phyloP scores from a whole-genome alignment of 805 yeast genomes.

The Kockiozyma suomiensis region DNA sequence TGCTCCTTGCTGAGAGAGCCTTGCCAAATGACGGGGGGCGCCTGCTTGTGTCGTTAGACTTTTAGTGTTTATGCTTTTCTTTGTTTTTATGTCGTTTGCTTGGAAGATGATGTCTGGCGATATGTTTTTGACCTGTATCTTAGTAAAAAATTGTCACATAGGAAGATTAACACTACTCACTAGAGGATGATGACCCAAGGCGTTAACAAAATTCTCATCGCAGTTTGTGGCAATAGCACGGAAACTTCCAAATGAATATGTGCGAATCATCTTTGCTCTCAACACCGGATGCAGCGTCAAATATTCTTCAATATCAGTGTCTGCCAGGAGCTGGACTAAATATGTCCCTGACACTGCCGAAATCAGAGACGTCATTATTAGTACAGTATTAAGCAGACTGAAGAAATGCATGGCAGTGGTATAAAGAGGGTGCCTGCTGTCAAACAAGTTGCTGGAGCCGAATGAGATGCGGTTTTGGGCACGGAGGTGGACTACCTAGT shows the following conservation, averaged over 20 bases:
- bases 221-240: slow-evolving; percentile 68
- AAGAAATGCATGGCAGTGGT: neutral
- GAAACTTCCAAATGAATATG: slow-evolving; percentile 69
- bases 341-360: slow-evolving; percentile 24
- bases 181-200: slow-evolving; percentile 57
- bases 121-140: slow-evolving; percentile 56
- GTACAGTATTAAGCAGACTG: neutral
- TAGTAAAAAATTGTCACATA: neutral
- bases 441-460: neutral
- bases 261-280: slow-evolving; percentile 50
- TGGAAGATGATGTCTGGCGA: slow-evolving; percentile 66
- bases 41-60: slow-evolving; percentile 48
- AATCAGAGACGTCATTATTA: slow-evolving; percentile 5
- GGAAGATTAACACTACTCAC: slow-evolving; percentile 19
- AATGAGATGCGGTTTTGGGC: too few species aligned
- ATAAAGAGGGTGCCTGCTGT: neutral
- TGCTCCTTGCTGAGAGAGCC: slow-evolving; percentile 39
- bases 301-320: slow-evolving; percentile 32
- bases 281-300: slow-evolving; percentile 49
- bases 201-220: slow-evolving; percentile 52
- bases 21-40: slow-evolving; percentile 56
- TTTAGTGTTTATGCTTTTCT: too few species aligned
- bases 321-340: slow-evolving; percentile 41
- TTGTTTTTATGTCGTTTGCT: slow-evolving; percentile 41
- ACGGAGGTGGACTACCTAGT: neutral